Evolutionary conservation across 1,139 yeast species (phyloP).

Genomic region (Entelexis sorbosivorans): DNA sequence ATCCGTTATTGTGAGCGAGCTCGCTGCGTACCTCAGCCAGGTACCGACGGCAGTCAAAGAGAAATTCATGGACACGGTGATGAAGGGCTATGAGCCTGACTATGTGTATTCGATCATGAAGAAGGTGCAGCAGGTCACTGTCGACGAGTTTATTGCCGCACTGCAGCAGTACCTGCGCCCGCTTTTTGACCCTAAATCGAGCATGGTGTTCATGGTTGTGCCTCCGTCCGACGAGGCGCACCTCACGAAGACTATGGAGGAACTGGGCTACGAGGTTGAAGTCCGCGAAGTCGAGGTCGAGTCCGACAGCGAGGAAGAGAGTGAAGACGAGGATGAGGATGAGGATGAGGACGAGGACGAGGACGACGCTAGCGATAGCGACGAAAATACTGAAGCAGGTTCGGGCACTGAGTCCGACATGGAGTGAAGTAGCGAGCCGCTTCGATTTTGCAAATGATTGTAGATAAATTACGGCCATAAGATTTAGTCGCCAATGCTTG

Average conservation of each 20-base stretch:
- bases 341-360: neutral
- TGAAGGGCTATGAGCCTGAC: conserved; percentile 61
- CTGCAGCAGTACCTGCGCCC: conserved; percentile 42
- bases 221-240: conserved; percentile 53
- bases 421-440: too few species aligned
- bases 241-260: conserved; percentile 40
- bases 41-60: conserved; percentile 51
- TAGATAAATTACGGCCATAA: too few species aligned
- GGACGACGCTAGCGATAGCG: neutral
- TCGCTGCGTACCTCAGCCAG: conserved; percentile 53
- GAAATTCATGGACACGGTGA: conserved; percentile 53
- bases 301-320: conserved; percentile 29
- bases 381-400: neutral
- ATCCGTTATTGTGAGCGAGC: conserved; percentile 57
- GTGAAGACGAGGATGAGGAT: conserved; percentile 47
- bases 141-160: conserved; percentile 45
- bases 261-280: conserved; percentile 49
- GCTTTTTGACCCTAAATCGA: conserved; percentile 45
- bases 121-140: conserved; percentile 36
- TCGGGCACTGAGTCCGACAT: too few species aligned
- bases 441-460: too few species aligned
- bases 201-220: conserved; percentile 59
- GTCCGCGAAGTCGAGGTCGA: conserved; percentile 32
- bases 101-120: conserved; percentile 37
- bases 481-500: too few species aligned